These are phyloP conservation scores for Lathyrus aphaca DNA, from an alignment of 306 rosid species.

Conservation along the genomic window DNA sequence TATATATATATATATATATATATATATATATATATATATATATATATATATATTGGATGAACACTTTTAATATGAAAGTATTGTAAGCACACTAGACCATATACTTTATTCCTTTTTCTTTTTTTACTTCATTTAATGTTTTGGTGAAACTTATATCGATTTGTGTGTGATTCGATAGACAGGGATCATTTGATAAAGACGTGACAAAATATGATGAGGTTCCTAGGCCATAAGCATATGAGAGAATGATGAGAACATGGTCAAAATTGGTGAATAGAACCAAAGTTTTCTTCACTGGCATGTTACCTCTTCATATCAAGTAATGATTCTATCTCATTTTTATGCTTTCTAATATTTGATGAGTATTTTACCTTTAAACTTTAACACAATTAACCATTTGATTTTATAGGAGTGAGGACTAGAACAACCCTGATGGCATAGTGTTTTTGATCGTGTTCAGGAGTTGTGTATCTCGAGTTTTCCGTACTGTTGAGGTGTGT, in stretches of 20 bases:
- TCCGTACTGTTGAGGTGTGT: no score
- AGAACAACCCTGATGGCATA: conserved; percentile 92
- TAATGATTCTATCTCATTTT: conserved; percentile 38
- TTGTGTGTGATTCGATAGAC: conserved; percentile 50
- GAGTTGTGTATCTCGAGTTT: no score
- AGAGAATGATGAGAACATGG: conserved; percentile 80
- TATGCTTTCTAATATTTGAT: background rate
- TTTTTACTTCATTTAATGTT: no score
- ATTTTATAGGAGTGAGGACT: conserved; percentile 72
- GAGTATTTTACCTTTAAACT: background rate
- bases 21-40: no score
- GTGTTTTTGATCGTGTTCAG: no score
- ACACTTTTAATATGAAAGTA: conserved; percentile 87
- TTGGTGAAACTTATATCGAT: conserved; percentile 21
- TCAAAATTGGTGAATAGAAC: conserved; percentile 84
- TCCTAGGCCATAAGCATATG: conserved; percentile 67
- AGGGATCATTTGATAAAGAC: conserved; percentile 89
- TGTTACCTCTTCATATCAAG: conserved; percentile 98
- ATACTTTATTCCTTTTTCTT: background rate
- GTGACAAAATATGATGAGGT: conserved; percentile 84
- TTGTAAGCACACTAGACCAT: conserved; percentile 57
- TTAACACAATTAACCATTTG: background rate
- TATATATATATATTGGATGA: conserved; percentile 99
- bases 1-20: no score
- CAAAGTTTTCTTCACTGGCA: conserved; percentile 79